These are phyloP conservation scores for Lachnellula willkommii DNA, from an alignment of 2,329 filamentous ascomycete genomes.

Conservation along the genomic window DNA sequence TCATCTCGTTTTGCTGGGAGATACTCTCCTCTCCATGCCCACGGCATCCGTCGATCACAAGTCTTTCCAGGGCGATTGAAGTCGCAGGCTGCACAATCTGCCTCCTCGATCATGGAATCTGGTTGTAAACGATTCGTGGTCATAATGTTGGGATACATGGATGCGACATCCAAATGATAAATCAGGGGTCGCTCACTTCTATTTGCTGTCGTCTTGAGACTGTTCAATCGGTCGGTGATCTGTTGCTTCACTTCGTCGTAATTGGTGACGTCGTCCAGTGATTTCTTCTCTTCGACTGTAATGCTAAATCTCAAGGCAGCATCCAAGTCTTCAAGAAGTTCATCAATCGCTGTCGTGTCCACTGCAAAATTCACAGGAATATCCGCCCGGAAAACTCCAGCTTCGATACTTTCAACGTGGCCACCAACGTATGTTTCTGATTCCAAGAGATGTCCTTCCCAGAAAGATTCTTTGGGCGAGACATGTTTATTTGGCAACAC, in stretches of 20 bases:
- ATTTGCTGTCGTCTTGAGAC: slow-evolving; percentile 77
- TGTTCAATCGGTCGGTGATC: slow-evolving; percentile 64
- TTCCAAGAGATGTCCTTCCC: slow-evolving; percentile 91
- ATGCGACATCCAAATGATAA: slow-evolving; percentile 96
- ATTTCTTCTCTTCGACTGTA: slow-evolving; percentile 77
- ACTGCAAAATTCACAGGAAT: slow-evolving; percentile 92
- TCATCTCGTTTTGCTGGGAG: slow-evolving; percentile 93
- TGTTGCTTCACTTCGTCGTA: slow-evolving; percentile 81
- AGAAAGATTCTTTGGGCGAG: slow-evolving; percentile 85
- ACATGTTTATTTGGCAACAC: slow-evolving; percentile 95
- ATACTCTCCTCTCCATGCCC: slow-evolving; percentile 98
- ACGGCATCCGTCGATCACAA: slow-evolving; percentile 88
- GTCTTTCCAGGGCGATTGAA: slow-evolving; percentile 98
- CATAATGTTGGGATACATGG: slow-evolving; percentile 99
- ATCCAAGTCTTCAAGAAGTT: slow-evolving; percentile 80
- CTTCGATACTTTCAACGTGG: slow-evolving; percentile 98
- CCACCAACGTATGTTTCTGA: slow-evolving; percentile 98
- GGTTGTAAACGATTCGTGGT: slow-evolving; percentile 96
- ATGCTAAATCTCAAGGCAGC: slow-evolving; percentile 84
- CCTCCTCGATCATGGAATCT: slow-evolving; percentile 97
- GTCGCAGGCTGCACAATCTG: slow-evolving; percentile 93
- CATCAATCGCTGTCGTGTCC: slow-evolving; percentile 84
- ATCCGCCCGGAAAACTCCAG: slow-evolving; percentile 91
- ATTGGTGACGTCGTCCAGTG: slow-evolving; percentile 70
- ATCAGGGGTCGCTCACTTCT: slow-evolving; percentile 82